phyloP scores from a whole-genome alignment of 805 yeast species.

The Pichia kluyveri region DNA sequence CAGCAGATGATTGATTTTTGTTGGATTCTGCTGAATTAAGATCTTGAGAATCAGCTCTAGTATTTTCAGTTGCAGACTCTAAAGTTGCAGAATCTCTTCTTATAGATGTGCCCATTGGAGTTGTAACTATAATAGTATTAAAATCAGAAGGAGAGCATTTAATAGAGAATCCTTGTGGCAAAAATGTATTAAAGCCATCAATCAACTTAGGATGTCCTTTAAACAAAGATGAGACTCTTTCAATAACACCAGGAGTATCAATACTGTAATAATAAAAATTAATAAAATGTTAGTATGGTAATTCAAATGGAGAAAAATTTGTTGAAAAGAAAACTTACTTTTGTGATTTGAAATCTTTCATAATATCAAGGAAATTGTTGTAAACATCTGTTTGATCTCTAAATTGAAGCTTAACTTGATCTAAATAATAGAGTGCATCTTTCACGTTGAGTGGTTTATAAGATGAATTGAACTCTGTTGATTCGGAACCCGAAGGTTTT shows the following conservation, averaged over 20 bases:
- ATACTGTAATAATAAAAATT: conserved; percentile 32
- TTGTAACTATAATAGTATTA: conserved; percentile 85
- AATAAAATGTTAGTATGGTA: conserved; percentile 14
- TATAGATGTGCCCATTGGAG: conserved; percentile 86
- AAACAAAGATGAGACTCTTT: conserved; percentile 83
- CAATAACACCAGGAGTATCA: conserved; percentile 98
- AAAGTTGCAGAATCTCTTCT: conserved; percentile 43
- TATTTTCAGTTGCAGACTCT: not conserved
- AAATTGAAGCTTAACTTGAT: conserved; percentile 91
- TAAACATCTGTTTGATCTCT: conserved; percentile 90
- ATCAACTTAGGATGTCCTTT: conserved; percentile 89
- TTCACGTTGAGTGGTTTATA: conserved; percentile 87
- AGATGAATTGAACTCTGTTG: conserved; percentile 23
- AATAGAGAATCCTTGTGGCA: conserved; percentile 93
- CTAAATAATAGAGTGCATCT: conserved; percentile 91
- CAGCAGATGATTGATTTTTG: not conserved
- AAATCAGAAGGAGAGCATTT: conserved; percentile 93
- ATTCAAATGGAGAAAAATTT: not conserved
- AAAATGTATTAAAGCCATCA: conserved; percentile 94
- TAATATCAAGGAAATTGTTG: conserved; percentile 90
- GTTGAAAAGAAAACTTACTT: conserved; percentile 47
- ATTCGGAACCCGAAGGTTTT: not conserved
- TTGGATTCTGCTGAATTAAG: not conserved
- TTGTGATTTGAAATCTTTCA: conserved; percentile 98
- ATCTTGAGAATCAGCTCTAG: not conserved